Percentiles rank a stretch among this genome's conserved stretches.
These are phyloP conservation scores for Phytophthora nicotianae DNA, from an alignment of 352 stramenopile genomes.

Conservation along the genomic window DNA sequence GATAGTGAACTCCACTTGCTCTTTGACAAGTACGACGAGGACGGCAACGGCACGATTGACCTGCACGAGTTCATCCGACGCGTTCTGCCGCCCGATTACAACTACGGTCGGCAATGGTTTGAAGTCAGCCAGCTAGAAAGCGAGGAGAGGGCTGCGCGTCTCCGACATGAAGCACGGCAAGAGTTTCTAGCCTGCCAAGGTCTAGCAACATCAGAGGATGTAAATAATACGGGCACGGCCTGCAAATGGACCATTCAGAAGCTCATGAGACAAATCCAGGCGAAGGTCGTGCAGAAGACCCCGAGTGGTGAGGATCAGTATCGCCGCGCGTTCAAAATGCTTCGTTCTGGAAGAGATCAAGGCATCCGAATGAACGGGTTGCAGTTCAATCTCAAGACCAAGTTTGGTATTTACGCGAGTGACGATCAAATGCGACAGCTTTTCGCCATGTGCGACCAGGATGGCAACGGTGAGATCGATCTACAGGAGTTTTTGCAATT, in stretches of 20 bases:
- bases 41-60: constrained; percentile 81
- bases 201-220: constrained; percentile 25
- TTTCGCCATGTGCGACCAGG: constrained; percentile 65
- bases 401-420: constrained; percentile 80
- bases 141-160: constrained; percentile 54
- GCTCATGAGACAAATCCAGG: constrained; percentile 75
- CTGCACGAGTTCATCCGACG: constrained; percentile 83
- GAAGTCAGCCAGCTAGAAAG: constrained; percentile 73
- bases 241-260: constrained; percentile 71
- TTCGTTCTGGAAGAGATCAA: constrained; percentile 67
- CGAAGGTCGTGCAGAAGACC: constrained; percentile 81
- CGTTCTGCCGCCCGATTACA: constrained; percentile 80
- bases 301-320: constrained; percentile 80
- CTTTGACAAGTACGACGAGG: constrained; percentile 88
- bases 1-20: constrained; percentile 73
- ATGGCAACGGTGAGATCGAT: constrained; percentile 76
- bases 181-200: constrained; percentile 54
- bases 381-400: constrained; percentile 78
- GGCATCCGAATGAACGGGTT: constrained; percentile 74
- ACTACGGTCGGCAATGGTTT: constrained; percentile 77
- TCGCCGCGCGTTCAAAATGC: constrained; percentile 81
- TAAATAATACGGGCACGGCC: constrained; percentile 51
- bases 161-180: constrained; percentile 66
- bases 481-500: constrained; percentile 79
- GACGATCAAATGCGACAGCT: constrained; percentile 74